Evolutionary conservation across 345 rosid genomes (phyloP), one percentile per base, ranked within the genome.

Genomic region (Eucalyptus shirleyi): DNA sequence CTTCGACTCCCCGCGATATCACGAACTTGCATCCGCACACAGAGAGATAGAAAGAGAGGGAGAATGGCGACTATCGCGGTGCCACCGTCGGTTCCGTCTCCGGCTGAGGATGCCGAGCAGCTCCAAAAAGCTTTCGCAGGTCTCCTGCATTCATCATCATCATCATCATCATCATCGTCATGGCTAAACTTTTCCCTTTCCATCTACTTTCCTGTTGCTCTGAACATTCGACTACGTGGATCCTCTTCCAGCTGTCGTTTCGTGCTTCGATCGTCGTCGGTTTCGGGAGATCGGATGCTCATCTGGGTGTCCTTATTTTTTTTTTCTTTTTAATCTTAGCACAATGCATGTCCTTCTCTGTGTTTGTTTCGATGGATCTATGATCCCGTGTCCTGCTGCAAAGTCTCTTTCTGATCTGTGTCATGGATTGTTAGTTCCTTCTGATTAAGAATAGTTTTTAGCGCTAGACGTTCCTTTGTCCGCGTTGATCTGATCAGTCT

Each of bases 71-170:
- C 95, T 42, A 94, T 96, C 16, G 93, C 93, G 89, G 95, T 95
- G 88, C 98, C 99, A 3, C 90, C 93, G 50, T 90, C 91, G 45
- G 93, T 92, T 90, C 99, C 99, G 32, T 86, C 94, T 89, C 97
- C 98, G 7, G 91, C 96, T 49, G 98, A 96, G 92, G 99, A 97
- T 88, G 96, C 96, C 86, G 99, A 97, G 92, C 96, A 96, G 92
- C 99, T 97, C 90, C 94, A 90, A 60, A 97, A 96, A 90, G 99
- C 99, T 59, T 96, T 96, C 87, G 86, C 90, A 94, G 99, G 99
- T 96, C 98, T 96, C 80, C 89, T 24, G 10, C 86, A 34, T 55
- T 55, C 72, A 16, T 42, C n/a, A 16, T 65, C 34, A 16, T 42
- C 30, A 16, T 65, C 32, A 18, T 87, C 50, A 9, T 67, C 15